Percentiles rank a stretch among this genome's conserved stretches.
These are phyloP conservation scores for Yamadazyma oceani DNA, from an alignment of 1,139 yeast species.

Conservation along the genomic window DNA sequence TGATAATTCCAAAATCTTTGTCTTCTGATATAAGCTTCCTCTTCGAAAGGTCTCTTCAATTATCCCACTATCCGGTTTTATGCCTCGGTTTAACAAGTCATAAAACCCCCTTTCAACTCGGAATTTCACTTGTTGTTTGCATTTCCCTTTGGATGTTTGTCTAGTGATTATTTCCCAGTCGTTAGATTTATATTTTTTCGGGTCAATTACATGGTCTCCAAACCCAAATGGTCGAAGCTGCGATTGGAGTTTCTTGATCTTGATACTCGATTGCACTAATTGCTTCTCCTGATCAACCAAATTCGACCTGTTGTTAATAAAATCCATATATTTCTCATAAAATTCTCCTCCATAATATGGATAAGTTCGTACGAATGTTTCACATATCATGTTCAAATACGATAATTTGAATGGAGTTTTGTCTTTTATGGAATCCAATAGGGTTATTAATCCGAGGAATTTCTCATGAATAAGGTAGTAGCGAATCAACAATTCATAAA, in stretches of 20 bases:
- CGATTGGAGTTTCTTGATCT: slow-evolving; percentile 27
- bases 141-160: background rate
- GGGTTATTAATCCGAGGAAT: slow-evolving; percentile 26
- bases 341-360: slow-evolving; percentile 34
- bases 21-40: slow-evolving; percentile 20
- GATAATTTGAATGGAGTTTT: slow-evolving; percentile 21
- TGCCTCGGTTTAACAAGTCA: slow-evolving; percentile 34
- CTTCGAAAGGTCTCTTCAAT: slow-evolving; percentile 34
- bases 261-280: slow-evolving; percentile 13
- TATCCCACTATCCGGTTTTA: slow-evolving; percentile 34
- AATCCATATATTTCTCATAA: slow-evolving; percentile 20
- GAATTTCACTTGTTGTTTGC: slow-evolving; percentile 28
- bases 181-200: slow-evolving; percentile 14
- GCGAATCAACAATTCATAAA: slow-evolving; percentile 23
- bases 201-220: slow-evolving; percentile 17
- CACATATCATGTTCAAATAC: slow-evolving; percentile 26
- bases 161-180: slow-evolving; percentile 15
- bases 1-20: slow-evolving; percentile 22
- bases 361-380: slow-evolving; percentile 33
- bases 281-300: slow-evolving; percentile 5
- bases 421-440: slow-evolving; percentile 21
- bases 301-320: slow-evolving; percentile 19
- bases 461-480: slow-evolving; percentile 26
- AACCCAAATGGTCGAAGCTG: slow-evolving; percentile 31
- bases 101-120: slow-evolving; percentile 36